Evolutionary conservation across 2,329 filamentous ascomycete genomes (phyloP).

Genomic region (Ceratocystis diversiconidia): DNA sequence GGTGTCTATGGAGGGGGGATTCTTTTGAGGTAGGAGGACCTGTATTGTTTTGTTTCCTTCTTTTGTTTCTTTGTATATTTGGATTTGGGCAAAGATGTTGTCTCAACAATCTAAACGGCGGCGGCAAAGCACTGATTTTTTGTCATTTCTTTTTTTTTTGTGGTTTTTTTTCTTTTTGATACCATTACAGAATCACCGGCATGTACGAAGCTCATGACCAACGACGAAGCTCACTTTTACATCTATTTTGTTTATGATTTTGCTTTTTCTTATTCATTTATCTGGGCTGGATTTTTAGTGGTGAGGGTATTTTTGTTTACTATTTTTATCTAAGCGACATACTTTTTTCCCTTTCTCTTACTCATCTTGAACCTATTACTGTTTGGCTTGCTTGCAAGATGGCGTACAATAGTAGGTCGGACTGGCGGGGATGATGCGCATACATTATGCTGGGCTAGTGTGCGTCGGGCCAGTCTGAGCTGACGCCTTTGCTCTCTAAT

Average conservation of each 20-base stretch:
- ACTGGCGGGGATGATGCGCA: no score
- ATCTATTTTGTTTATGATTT: not conserved
- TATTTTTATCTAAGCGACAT: not conserved
- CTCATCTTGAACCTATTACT: not conserved
- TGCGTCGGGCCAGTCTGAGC: no score
- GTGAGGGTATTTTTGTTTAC: not conserved
- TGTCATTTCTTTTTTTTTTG: not conserved
- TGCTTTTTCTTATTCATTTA: not conserved
- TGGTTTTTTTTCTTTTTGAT: slow-evolving; percentile 10
- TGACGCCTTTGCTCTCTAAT: no score
- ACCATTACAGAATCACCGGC: slow-evolving; percentile 8
- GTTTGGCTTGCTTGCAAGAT: no score
- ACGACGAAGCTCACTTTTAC: not conserved
- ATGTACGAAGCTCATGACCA: slow-evolving; percentile 12
- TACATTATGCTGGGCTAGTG: no score
- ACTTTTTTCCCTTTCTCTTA: not conserved
- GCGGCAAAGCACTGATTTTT: slow-evolving; percentile 18
- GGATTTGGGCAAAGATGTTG: not conserved
- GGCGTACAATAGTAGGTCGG: no score
- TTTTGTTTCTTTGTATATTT: slow-evolving; percentile 9
- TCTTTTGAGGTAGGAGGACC: slow-evolving; percentile 8
- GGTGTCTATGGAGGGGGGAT: slow-evolving; percentile 11
- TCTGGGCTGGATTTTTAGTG: not conserved
- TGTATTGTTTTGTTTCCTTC: slow-evolving; percentile 2
- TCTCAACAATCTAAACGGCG: slow-evolving; percentile 6